Conservation (phyloP, 345 rosid species). For the Linum usitatissimum region DNA sequence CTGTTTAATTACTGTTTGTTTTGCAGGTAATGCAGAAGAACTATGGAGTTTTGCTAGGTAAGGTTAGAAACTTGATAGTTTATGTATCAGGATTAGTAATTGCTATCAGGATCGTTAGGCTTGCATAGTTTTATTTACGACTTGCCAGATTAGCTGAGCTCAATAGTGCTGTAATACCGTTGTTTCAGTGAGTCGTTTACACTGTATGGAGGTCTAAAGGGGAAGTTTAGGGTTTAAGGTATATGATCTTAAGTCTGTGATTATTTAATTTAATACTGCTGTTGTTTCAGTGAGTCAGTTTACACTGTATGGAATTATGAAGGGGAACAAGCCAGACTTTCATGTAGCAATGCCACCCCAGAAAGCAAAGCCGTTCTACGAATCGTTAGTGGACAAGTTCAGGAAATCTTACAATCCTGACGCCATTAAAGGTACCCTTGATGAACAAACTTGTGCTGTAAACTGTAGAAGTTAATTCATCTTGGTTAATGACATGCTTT, state of each 20-base stretch:
- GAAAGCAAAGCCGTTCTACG: conserved; percentile 66
- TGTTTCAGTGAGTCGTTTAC: conserved; percentile 79
- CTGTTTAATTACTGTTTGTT: not conserved
- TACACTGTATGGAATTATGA: conserved; percentile 74
- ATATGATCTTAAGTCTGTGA: too few species aligned
- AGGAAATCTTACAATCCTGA: conserved; percentile 45
- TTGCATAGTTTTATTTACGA: not conserved
- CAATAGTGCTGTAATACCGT: conserved; percentile 12
- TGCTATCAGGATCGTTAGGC: not conserved
- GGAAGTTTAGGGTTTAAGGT: too few species aligned
- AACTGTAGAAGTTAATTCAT: not conserved
- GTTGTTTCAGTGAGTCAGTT: conserved; percentile 71
- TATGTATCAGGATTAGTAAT: not conserved
- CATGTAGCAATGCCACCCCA: conserved; percentile 91
- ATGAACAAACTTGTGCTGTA: not conserved
- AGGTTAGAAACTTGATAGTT: not conserved
- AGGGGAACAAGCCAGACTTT: conserved; percentile 98
- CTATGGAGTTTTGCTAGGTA: conserved; percentile 70
- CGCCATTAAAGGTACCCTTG: conserved; percentile 45
- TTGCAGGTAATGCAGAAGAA: conserved; percentile 78
- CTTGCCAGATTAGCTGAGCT: too few species aligned
- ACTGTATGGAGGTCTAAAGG: conserved; percentile 79
- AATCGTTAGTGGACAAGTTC: conserved; percentile 53
- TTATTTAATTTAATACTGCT: conserved; percentile 8
- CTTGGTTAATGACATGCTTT: not conserved